Evolutionary conservation across 2,329 filamentous ascomycete species (phyloP).

Genomic region (Aspergillus thermomutatus): DNA sequence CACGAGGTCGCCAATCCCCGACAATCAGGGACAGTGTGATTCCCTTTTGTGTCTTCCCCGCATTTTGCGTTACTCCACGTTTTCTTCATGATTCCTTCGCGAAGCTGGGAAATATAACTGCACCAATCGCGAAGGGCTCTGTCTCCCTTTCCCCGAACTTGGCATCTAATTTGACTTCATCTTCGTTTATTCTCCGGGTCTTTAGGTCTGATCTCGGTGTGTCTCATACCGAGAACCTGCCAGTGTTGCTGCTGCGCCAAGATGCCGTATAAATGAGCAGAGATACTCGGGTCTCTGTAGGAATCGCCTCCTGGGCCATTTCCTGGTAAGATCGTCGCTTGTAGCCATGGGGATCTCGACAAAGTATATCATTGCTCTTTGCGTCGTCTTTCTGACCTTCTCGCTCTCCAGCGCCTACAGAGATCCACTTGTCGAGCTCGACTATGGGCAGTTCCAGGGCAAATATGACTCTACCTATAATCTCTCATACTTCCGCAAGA

Average conservation of each 20-base stretch:
- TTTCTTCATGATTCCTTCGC: neutral
- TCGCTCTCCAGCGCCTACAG: conserved; percentile 15
- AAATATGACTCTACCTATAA: conserved; percentile 53
- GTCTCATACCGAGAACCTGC: conserved; percentile 7
- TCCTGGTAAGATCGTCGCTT: neutral
- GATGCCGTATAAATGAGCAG: neutral
- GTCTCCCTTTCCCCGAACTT: neutral
- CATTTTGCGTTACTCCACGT: conserved; percentile 9
- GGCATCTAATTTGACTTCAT: neutral
- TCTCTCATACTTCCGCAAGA: conserved; percentile 58
- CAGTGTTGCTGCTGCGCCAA: neutral
- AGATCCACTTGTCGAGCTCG: conserved; percentile 40
- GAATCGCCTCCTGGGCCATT: neutral
- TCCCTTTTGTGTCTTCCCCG: neutral
- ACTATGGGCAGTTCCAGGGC: conserved; percentile 54
- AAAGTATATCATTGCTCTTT: conserved; percentile 2
- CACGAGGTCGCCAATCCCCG: too few species aligned
- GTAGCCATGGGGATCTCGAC: conserved; percentile 9
- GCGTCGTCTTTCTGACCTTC: conserved; percentile 5
- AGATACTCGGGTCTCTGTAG: neutral
- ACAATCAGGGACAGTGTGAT: neutral
- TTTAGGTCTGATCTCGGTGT: conserved; percentile 9
- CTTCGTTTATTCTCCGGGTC: neutral
- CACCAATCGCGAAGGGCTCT: conserved; percentile 22
- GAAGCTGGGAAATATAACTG: conserved; percentile 17